Conservation (phyloP, 768 basidiomycete species). For the Steccherinum ochraceum region DNA sequence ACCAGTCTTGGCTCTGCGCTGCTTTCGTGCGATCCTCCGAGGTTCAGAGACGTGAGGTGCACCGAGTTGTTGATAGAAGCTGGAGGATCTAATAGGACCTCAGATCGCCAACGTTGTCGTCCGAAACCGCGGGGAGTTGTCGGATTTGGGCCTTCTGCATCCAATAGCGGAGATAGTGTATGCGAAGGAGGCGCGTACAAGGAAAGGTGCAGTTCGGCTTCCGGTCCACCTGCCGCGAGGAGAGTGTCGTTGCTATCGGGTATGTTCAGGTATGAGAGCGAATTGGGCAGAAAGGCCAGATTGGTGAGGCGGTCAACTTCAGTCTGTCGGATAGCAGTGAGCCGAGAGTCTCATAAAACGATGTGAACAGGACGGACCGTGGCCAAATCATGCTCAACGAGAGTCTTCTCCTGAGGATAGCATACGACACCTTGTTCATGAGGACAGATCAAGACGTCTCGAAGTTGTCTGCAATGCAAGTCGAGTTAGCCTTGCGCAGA, state of each 20-base stretch:
- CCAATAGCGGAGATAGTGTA: not conserved
- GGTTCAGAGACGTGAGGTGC: slow-evolving; percentile 52
- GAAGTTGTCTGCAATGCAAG: slow-evolving; percentile 51
- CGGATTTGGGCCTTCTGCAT: slow-evolving; percentile 1
- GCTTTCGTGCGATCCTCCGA: slow-evolving; percentile 55
- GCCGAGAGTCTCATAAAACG: not conserved
- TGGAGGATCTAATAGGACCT: slow-evolving; percentile 34
- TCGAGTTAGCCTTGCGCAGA: too few relatives aligned
- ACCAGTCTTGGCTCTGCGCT: slow-evolving; percentile 70
- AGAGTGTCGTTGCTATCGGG: slow-evolving; percentile 47
- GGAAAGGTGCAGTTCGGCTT: slow-evolving; percentile 66
- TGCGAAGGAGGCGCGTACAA: slow-evolving; percentile 26
- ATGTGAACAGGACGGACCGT: slow-evolving; percentile 25
- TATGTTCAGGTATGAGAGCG: slow-evolving; percentile 50
- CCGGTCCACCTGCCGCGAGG: slow-evolving; percentile 73
- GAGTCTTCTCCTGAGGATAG: slow-evolving; percentile 46
- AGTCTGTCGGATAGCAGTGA: slow-evolving; percentile 4
- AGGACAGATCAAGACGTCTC: slow-evolving; percentile 75
- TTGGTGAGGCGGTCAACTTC: slow-evolving; percentile 41
- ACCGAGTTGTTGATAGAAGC: slow-evolving; percentile 85
- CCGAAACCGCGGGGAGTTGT: slow-evolving; percentile 8
- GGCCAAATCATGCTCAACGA: slow-evolving; percentile 55
- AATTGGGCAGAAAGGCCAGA: slow-evolving; percentile 56
- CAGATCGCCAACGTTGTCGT: slow-evolving; percentile 45
- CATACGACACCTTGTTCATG: slow-evolving; percentile 57